Evolutionary conservation across 345 rosid species (phyloP).

Genomic region (Acer campestre): DNA sequence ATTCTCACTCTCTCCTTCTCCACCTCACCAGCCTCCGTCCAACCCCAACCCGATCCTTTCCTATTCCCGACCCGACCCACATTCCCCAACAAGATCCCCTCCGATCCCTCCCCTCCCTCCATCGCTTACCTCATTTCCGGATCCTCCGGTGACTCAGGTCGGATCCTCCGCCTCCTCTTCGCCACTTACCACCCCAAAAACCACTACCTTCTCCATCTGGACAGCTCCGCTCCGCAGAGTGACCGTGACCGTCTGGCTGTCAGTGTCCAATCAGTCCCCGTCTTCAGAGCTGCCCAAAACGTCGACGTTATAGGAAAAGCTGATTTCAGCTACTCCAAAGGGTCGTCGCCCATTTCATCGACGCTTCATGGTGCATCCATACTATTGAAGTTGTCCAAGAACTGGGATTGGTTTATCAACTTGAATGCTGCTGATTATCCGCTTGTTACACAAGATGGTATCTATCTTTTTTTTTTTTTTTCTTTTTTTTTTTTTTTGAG

Average conservation of each 20-base stretch:
- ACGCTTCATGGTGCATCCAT: conserved; percentile 91
- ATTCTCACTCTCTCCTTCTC: conserved; percentile 51
- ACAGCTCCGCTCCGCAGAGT: conserved; percentile 54
- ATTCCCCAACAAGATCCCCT: conserved; percentile 42
- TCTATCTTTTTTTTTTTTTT: conserved; percentile 3
- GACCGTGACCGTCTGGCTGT: conserved; percentile 78
- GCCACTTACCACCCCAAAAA: conserved; percentile 86
- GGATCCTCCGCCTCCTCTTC: conserved; percentile 76
- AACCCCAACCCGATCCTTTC: conserved; percentile 54
- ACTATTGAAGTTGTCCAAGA: conserved; percentile 60
- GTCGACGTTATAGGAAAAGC: conserved; percentile 83
- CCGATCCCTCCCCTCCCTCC: conserved; percentile 71
- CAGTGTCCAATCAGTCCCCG: conserved; percentile 52
- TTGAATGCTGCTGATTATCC: conserved; percentile 82
- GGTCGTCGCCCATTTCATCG: conserved; percentile 82
- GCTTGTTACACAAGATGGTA: conserved; percentile 94
- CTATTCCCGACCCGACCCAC: conserved; percentile 68
- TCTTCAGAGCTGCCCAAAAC: conserved; percentile 78
- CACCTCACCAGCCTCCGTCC: conserved; percentile 23
- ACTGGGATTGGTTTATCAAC: conserved; percentile 91
- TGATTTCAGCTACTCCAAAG: conserved; percentile 69
- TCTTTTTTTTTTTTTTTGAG: neutral
- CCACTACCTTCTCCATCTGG: conserved; percentile 84
- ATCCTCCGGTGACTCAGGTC: conserved; percentile 62
- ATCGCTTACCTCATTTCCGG: conserved; percentile 78